phyloP scores from a whole-genome alignment of 2,329 filamentous ascomycete genomes.

The Ophiocordyceps robertsii region DNA sequence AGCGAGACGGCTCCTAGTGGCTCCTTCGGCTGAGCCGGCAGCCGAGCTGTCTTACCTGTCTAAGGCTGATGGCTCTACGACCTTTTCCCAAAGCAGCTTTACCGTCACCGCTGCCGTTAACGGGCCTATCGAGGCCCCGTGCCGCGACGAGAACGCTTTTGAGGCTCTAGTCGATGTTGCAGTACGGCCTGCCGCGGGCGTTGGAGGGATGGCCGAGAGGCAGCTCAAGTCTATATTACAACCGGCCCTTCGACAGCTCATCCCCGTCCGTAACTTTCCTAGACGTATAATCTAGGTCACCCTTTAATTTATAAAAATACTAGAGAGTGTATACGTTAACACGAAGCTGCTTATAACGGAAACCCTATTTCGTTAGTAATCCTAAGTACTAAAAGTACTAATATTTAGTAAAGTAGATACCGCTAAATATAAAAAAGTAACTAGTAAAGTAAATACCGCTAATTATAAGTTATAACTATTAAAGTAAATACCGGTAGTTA shows the following conservation, averaged over 20 bases:
- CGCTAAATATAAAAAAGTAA: too few relatives aligned
- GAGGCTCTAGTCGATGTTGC: slow-evolving; percentile 85
- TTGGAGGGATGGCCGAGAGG: slow-evolving; percentile 68
- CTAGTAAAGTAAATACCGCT: too few relatives aligned
- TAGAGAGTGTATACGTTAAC: slow-evolving; percentile 51
- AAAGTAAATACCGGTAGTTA: too few relatives aligned
- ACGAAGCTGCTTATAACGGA: slow-evolving; percentile 44
- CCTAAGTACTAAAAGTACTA: too few relatives aligned
- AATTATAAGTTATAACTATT: too few relatives aligned
- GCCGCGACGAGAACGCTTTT: slow-evolving; percentile 82
- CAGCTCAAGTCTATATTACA: slow-evolving; percentile 71
- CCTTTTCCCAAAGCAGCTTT: slow-evolving; percentile 63
- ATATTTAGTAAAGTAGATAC: too few relatives aligned
- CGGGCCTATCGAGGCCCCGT: slow-evolving; percentile 82
- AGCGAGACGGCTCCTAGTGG: slow-evolving; percentile 1
- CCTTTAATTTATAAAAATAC: slow-evolving; percentile 58
- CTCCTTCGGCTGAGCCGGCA: slow-evolving; percentile 25
- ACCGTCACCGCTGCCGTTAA: slow-evolving; percentile 78
- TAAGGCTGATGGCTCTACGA: slow-evolving; percentile 68
- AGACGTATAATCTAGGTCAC: slow-evolving; percentile 68
- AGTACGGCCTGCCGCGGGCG: slow-evolving; percentile 71
- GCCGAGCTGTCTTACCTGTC: slow-evolving; percentile 46
- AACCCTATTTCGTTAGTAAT: too few relatives aligned
- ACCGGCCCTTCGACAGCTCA: slow-evolving; percentile 57
- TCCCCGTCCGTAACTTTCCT: slow-evolving; percentile 64